Evolutionary conservation across 345 rosid species (phyloP).

Genomic region (Linum lewisii): DNA sequence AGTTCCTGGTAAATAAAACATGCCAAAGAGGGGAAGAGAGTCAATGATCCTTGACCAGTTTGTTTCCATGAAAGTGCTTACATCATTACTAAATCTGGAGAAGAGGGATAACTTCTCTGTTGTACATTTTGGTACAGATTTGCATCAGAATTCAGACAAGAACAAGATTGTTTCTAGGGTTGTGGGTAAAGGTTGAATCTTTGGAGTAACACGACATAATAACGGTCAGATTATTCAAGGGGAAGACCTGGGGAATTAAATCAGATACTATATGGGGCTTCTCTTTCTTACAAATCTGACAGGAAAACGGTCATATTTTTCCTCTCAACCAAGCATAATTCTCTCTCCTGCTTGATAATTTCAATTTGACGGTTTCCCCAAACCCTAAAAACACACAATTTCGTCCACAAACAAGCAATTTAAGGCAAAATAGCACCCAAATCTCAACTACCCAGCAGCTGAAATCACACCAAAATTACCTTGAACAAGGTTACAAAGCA

Average conservation of each 20-base stretch:
- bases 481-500: background rate
- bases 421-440: background rate
- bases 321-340: background rate
- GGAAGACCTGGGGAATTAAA: background rate
- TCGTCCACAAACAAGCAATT: background rate
- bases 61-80: too few relatives aligned
- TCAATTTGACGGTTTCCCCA: background rate
- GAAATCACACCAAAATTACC: background rate
- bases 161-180: background rate
- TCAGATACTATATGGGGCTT: background rate
- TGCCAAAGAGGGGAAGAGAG: background rate
- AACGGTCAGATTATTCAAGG: background rate
- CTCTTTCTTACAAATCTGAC: background rate
- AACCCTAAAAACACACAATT: background rate
- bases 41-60: too few relatives aligned
- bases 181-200: background rate
- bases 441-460: background rate
- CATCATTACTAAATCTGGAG: too few relatives aligned
- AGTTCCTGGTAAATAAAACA: conserved; percentile 35
- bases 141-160: background rate
- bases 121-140: too few relatives aligned
- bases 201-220: background rate
- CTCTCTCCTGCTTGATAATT: too few relatives aligned
- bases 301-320: background rate
- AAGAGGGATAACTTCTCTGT: too few relatives aligned